A percentile compares a stretch with the other conserved stretches of the same genome.
phyloP scores from a whole-genome alignment of 768 basidiomycete species.

The Grammothele lineata region DNA sequence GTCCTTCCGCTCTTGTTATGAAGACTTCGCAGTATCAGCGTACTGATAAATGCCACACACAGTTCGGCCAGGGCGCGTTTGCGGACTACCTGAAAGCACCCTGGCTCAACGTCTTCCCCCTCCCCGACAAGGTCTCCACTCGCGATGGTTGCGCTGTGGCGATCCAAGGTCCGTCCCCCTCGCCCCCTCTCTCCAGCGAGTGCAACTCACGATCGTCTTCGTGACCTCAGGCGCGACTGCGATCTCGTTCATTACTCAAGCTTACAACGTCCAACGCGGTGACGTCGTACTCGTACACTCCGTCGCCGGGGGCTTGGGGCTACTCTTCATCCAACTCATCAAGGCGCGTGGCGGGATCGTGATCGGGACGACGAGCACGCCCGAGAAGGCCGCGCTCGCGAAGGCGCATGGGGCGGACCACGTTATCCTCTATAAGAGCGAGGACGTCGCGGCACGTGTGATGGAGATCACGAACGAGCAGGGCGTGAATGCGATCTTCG shows the following conservation, averaged over 20 bases:
- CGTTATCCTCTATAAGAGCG: slow-evolving; percentile 73
- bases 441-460: slow-evolving; percentile 70
- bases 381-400: slow-evolving; percentile 77
- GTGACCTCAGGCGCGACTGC: slow-evolving; percentile 58
- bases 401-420: slow-evolving; percentile 76
- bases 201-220: background rate
- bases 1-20: background rate
- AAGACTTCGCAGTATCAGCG: too few species aligned
- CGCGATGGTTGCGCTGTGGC: slow-evolving; percentile 57
- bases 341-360: slow-evolving; percentile 76
- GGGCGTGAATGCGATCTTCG: slow-evolving; percentile 82
- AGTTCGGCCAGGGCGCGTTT: slow-evolving; percentile 38
- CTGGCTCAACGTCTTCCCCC: slow-evolving; percentile 51
- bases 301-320: slow-evolving; percentile 83
- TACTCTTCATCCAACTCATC: slow-evolving; percentile 61
- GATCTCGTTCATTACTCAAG: slow-evolving; percentile 72
- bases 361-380: slow-evolving; percentile 88
- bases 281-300: slow-evolving; percentile 84
- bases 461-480: slow-evolving; percentile 71
- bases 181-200: background rate
- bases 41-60: background rate
- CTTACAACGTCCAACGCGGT: slow-evolving; percentile 75
- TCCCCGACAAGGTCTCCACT: slow-evolving; percentile 58
- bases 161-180: slow-evolving; percentile 46
- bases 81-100: slow-evolving; percentile 70